Base-by-base conservation (phyloP, 2,329 filamentous ascomycete genomes). In the Tolypocladium pustulatum region DNA sequence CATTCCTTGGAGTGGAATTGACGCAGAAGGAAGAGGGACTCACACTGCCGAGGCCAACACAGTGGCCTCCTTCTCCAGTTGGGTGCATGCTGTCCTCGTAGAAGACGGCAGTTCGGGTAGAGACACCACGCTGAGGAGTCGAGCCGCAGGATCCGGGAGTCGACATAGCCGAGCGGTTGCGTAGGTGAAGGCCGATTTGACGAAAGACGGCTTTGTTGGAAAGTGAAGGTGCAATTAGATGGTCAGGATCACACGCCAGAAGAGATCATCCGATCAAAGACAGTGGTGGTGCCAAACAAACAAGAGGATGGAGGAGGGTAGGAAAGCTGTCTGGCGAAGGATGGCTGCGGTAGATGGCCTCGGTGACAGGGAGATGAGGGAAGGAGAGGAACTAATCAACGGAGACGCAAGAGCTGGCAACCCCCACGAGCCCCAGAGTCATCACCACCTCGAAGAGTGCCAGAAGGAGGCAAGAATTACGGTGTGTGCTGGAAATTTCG, bases 251-350 rank as follows among this genome's bases (percentile, higher is more conserved):
- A 65, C 64, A 64, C 59, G 61, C 62, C 67, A 66, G 64, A 64
- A 64, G 65, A 63, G 60, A 61, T 63, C 65, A 62, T 64, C 64
- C 66, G 63, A 66, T 65, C 64, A 67, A 66, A 66, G 66, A 65
- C 59, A 60, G 68, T 62, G 64, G 63, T 63, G 61, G 65, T 61
- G 61, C 59, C 59, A 60, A 60, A 57, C 60, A 59, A 61, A 54
- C 56, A 63, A 58, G 59, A 59, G 55, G 37, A 38, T 49, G 58
- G 54, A 56, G 49, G 54, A 60, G 59, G 57, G 57, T 40, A 17
- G 51, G 54, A 53, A 58, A 41, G 53, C 38, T 34, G 34, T 54
- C 54, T 53, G 55, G 52, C 20, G 52, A 38, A 56, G 58, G 49
- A 60, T 57, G 57, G 56, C 59, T 61, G 59, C 59, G 56, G 54